These are phyloP conservation scores for Globisporangium nodosum DNA, from an alignment of 352 stramenopile genomes.

Conservation along the genomic window DNA sequence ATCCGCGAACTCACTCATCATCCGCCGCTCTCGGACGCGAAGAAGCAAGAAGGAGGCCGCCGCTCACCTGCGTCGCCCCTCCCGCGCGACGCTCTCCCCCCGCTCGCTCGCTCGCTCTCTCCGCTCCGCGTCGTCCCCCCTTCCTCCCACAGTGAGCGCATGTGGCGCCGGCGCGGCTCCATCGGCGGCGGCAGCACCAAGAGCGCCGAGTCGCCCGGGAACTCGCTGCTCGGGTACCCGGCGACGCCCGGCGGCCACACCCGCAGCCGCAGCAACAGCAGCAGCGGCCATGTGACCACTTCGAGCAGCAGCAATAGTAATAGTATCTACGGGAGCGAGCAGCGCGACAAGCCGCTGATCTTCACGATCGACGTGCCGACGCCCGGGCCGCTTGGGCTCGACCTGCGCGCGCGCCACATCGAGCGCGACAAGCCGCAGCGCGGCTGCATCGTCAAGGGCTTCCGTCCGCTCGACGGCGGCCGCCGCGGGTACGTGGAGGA, in stretches of 20 bases:
- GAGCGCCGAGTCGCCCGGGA: slow-evolving; percentile 9
- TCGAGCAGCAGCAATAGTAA: not conserved
- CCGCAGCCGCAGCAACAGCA: slow-evolving; percentile 1
- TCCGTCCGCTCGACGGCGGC: slow-evolving; percentile 48
- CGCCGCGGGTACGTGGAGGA: slow-evolving; percentile 64
- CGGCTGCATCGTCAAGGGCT: slow-evolving; percentile 74
- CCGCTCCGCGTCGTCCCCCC: not conserved
- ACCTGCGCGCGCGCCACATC: slow-evolving; percentile 67
- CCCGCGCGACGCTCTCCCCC: too few relatives aligned
- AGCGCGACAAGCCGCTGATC: slow-evolving; percentile 40
- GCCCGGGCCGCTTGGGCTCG: slow-evolving; percentile 58
- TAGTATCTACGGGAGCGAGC: slow-evolving; percentile 50
- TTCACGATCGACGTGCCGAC: slow-evolving; percentile 75
- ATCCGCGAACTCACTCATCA: slow-evolving; percentile 10
- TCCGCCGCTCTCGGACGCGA: not conserved
- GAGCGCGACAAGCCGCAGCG: slow-evolving; percentile 70
- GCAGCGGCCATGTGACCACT: not conserved
- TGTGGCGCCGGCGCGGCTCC: slow-evolving; percentile 56
- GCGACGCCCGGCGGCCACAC: slow-evolving; percentile 14
- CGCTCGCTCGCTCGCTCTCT: too few relatives aligned
- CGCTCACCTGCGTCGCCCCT: too few relatives aligned
- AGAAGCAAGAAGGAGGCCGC: too few relatives aligned
- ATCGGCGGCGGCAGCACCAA: slow-evolving; percentile 26
- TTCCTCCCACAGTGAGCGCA: slow-evolving; percentile 8
- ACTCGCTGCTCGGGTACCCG: slow-evolving; percentile 33